These are phyloP conservation scores for Jamesozyma jinghongensis DNA, from an alignment of 805 yeast genomes.

Conservation along the genomic window DNA sequence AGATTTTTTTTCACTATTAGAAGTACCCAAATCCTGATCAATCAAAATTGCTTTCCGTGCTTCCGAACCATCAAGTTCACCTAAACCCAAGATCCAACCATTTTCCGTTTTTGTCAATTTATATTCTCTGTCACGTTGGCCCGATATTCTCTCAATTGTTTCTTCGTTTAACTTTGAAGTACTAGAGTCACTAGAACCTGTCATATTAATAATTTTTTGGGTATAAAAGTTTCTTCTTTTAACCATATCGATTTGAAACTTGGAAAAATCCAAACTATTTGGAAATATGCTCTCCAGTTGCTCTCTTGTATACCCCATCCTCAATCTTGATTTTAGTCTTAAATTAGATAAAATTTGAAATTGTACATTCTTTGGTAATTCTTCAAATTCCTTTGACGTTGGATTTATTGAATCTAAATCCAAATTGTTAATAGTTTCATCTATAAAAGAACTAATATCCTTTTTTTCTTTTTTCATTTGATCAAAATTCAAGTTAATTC, in stretches of 20 bases:
- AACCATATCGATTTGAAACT: constrained; percentile 87
- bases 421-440: constrained; percentile 56
- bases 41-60: constrained; percentile 41
- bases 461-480: constrained; percentile 35
- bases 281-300: constrained; percentile 79
- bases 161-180: constrained; percentile 30
- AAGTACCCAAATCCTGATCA: constrained; percentile 36
- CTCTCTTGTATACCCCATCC: constrained; percentile 93
- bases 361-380: constrained; percentile 76
- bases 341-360: constrained; percentile 81
- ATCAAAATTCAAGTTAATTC: constrained; percentile 69
- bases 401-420: constrained; percentile 75
- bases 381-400: constrained; percentile 62
- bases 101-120: constrained; percentile 63
- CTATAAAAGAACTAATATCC: constrained; percentile 36
- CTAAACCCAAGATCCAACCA: constrained; percentile 75
- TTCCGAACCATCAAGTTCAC: constrained; percentile 35
- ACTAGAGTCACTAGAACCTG: constrained; percentile 62
- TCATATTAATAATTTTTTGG: constrained; percentile 71
- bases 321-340: constrained; percentile 71
- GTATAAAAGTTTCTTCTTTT: constrained; percentile 85
- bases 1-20: constrained; percentile 9
- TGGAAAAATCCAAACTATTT: constrained; percentile 79
- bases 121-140: constrained; percentile 73
- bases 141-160: constrained; percentile 50